phyloP scores from a whole-genome alignment of 805 yeast genomes.

The Yamadazyma laniorum region DNA sequence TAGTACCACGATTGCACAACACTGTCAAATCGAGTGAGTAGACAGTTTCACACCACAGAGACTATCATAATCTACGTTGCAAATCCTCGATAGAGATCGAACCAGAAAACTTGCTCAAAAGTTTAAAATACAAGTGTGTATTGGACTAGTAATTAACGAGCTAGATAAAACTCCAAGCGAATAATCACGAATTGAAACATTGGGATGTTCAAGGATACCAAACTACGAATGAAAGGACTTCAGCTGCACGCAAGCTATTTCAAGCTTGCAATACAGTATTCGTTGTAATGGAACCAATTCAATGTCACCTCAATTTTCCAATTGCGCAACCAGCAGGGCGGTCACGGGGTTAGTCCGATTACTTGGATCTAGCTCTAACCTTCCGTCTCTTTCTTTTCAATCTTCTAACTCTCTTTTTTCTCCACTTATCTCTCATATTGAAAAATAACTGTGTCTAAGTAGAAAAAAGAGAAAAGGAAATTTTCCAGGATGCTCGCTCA shows the following conservation, averaged over 20 bases:
- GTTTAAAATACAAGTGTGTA: conserved; percentile 8
- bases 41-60: too few relatives aligned
- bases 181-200: background rate
- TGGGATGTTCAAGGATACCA: too few relatives aligned
- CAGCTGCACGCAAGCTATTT: too few relatives aligned
- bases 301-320: background rate
- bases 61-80: too few relatives aligned
- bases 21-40: too few relatives aligned
- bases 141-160: conserved; percentile 8
- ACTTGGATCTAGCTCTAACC: conserved; percentile 99
- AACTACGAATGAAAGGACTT: background rate
- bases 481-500: conserved; percentile 5
- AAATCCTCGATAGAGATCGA: too few relatives aligned
- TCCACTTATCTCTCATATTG: conserved; percentile 95
- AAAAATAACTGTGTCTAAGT: conserved; percentile 28
- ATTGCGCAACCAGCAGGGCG: background rate
- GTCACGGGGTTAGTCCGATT: conserved; percentile 60
- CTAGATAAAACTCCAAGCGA: conserved; percentile 1
- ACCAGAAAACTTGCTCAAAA: too few relatives aligned
- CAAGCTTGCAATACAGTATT: too few relatives aligned
- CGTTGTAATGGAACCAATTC: too few relatives aligned
- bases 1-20: too few relatives aligned
- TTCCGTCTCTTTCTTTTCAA: conserved; percentile 99
- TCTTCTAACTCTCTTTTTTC: conserved; percentile 99
- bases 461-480: conserved; percentile 17